Percentiles rank a stretch among this genome's conserved stretches.
Conservation (phyloP, 768 basidiomycete species). For the Crassisporium funariophilum region DNA sequence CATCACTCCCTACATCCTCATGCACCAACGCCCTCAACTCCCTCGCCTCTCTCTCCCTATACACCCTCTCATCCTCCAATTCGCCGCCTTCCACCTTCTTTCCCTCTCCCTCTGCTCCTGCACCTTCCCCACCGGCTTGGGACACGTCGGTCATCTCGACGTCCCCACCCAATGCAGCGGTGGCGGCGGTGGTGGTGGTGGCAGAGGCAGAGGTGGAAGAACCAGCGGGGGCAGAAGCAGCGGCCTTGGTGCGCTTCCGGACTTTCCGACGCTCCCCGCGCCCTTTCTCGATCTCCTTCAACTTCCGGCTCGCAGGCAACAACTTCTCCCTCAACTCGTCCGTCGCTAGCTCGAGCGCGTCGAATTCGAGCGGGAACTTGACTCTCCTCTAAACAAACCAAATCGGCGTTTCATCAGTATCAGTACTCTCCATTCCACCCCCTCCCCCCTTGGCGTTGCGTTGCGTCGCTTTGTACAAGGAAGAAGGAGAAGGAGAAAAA, state of each 20-base stretch:
- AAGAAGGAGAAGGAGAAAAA: background rate
- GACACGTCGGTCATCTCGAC: slow-evolving; percentile 50
- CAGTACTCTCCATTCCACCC: too few species aligned
- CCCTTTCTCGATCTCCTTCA: slow-evolving; percentile 84
- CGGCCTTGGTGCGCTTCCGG: slow-evolving; percentile 68
- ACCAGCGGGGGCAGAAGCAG: too few species aligned
- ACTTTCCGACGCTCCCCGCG: slow-evolving; percentile 82
- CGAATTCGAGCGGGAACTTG: slow-evolving; percentile 89
- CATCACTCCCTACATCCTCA: slow-evolving; percentile 61
- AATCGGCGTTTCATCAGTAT: slow-evolving; percentile 1
- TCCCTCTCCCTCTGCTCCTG: slow-evolving; percentile 26
- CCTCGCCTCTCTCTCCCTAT: slow-evolving; percentile 63
- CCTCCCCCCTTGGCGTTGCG: too few species aligned
- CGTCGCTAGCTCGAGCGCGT: slow-evolving; percentile 79
- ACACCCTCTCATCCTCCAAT: slow-evolving; percentile 65
- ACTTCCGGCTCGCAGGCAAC: slow-evolving; percentile 65
- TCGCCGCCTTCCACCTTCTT: slow-evolving; percentile 39
- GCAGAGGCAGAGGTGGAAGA: background rate
- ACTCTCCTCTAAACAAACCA: slow-evolving; percentile 68
- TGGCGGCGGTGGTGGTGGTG: slow-evolving; percentile 20
- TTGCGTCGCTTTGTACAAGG: too few species aligned
- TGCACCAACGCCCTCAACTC: slow-evolving; percentile 69
- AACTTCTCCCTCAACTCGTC: slow-evolving; percentile 78
- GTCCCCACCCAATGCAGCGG: slow-evolving; percentile 35
- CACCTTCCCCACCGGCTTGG: slow-evolving; percentile 12